Evolutionary conservation across 2,329 filamentous ascomycete species (phyloP).

Genomic region (Trichoderma guizhouense): DNA sequence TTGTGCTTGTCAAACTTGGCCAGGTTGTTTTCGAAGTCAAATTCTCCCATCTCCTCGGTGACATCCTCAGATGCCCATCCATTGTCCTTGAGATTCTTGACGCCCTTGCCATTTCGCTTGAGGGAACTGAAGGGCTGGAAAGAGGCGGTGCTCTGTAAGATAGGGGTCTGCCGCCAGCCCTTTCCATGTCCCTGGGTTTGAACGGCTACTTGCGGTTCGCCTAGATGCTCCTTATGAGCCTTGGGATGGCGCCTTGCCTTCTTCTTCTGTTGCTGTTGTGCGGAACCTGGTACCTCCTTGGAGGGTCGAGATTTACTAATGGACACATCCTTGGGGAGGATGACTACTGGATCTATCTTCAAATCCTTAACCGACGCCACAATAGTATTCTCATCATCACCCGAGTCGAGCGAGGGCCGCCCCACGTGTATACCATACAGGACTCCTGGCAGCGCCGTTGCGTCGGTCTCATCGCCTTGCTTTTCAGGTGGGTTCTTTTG

Average conservation of each 20-base stretch:
- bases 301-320: not conserved
- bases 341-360: constrained; percentile 19
- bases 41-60: constrained; percentile 90
- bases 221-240: constrained; percentile 29
- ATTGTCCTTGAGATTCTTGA: constrained; percentile 54
- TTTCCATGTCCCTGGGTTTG: constrained; percentile 42
- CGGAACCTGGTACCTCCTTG: constrained; percentile 19
- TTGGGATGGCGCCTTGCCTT: constrained; percentile 34
- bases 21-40: constrained; percentile 85
- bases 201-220: constrained; percentile 24
- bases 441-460: constrained; percentile 2
- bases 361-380: constrained; percentile 29
- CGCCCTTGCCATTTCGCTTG: constrained; percentile 53
- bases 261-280: constrained; percentile 31
- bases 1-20: constrained; percentile 93
- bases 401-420: constrained; percentile 12
- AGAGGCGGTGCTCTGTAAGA: constrained; percentile 56
- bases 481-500: constrained; percentile 15
- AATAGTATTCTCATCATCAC: constrained; percentile 26
- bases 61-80: constrained; percentile 96
- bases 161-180: constrained; percentile 59
- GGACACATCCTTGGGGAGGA: not conserved
- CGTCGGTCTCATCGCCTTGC: not conserved
- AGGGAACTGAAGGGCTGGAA: constrained; percentile 62
- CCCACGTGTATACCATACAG: constrained; percentile 11